These are phyloP conservation scores for Sclerotinia subarctica DNA, from an alignment of 2,329 filamentous ascomycete species.

Conservation along the genomic window DNA sequence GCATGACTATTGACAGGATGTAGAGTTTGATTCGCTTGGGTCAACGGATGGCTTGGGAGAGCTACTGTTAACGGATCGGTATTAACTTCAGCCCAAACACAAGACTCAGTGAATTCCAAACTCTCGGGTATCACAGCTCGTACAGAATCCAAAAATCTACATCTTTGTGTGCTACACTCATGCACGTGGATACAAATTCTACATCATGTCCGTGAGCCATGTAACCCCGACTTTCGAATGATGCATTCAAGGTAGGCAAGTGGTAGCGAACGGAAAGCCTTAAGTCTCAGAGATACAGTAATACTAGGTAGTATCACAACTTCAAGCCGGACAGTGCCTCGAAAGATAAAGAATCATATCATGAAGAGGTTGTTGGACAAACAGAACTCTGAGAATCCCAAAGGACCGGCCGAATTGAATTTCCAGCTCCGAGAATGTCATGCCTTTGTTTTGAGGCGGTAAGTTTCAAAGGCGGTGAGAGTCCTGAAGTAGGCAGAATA, in stretches of 20 bases:
- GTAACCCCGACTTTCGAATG: constrained; percentile 4
- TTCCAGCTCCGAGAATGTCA: not conserved
- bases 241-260: constrained; percentile 1
- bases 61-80: not conserved
- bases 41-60: not conserved
- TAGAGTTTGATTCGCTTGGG: constrained; percentile 3
- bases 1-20: not conserved
- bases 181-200: constrained; percentile 15
- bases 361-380: not conserved
- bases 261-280: not conserved
- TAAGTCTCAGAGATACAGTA: constrained; percentile 1
- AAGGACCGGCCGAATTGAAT: not conserved
- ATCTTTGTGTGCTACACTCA: constrained; percentile 1
- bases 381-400: not conserved
- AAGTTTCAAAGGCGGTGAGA: not conserved
- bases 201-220: constrained; percentile 10
- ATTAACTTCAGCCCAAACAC: constrained; percentile 15
- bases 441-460: not conserved
- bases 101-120: constrained; percentile 14
- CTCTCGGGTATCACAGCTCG: constrained; percentile 15
- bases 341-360: not conserved
- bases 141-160: not conserved
- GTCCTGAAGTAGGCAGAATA: not conserved
- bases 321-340: not conserved
- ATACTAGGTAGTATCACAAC: not conserved